Base-by-base conservation (phyloP, 78 protist genomes). In the Cavenderia fasciculata region DNA sequence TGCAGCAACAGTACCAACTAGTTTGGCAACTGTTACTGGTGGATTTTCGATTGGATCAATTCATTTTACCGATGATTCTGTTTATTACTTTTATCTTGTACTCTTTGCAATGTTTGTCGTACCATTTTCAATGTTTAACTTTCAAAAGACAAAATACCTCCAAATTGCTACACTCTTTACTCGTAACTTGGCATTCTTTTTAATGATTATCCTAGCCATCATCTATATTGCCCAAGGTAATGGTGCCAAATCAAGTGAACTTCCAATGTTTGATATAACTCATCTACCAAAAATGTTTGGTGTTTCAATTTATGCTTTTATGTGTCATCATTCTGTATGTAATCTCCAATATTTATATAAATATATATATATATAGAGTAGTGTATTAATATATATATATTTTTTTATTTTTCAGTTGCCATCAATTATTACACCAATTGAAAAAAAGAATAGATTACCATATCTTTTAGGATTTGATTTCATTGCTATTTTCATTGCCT, bases 241-340 rank as follows among this genome's bases (percentile, higher is more conserved):
- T 31, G 94, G 94, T 36, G 86, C 94, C 7, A 23, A n/a, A 1
- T 2, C 66, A 41, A 23, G 43, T 25, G 44, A 52, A 21, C 41
- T 86, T 27, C 82, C 82, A 51, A 62, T 43, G 43, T 86, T 92
- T 72, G 49, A 86, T 25, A 6, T 72, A 25, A 44, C 68, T 2
- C 56, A 52, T 23, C 27, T 91, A 33, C 92, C 94, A 44, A 18
- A n/a, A 25, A 46, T 92, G n/a, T 92, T 86, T 46, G 95, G 97
- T 34, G 92, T 77, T 14, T 44, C 56, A 21, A 57, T 87, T 29
- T 95, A 92, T 79, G 73, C 94, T 29, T 87, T 95, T 27, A 95
- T 95, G 97, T 86, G 84, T 21, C 94, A 89, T 56, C 97, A 95
- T 61, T 73, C 84, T n/a, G n/a, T n/a, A n/a, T n/a, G n/a, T n/a